Evolutionary conservation across 73 alveolate genomes (phyloP), one percentile per base, ranked within the genome.

Genomic region (Paramecium sonneborni): DNA sequence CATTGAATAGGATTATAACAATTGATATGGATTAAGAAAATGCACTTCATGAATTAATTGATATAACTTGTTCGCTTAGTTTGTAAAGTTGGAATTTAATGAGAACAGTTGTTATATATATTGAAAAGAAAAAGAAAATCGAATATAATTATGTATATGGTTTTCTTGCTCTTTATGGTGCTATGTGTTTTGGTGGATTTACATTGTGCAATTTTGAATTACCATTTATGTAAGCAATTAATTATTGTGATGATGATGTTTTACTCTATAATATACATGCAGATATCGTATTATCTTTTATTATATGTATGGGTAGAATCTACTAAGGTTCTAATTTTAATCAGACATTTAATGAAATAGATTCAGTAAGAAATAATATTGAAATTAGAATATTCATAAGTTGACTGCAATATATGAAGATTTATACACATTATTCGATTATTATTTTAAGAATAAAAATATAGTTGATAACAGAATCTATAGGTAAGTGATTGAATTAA

Each of bases 221-320:
- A 79, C 90, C 90, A 6, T 79, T 79, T 79, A 20, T 79, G 46
- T 11, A 43, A 30, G 70, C 90, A 0, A 44, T 79, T 8, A 46
- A 46, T 24, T 79, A 79, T 79, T 79, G 90, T 79, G 90, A 79
- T 79, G 90, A 79, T 43, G n/a, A 79, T 8, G 74, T 79, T 20
- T 18, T 79, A n/a, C 72, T 79, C 9, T 79, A 79, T 79, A 79
- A 79, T 24, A 79, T 79, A n/a, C 90, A 79, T 79, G 90, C 90
- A 30, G 90, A 79, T 44, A 79, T 79, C 1, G 90, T 79, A 10
- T 44, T 79, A 14, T 30, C 90, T 20, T 39, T 79, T 24, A 23
- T 79, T 41, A 41, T 79, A 6, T 79, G 90, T 34, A 79, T 79
- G 90, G 69, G 44, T 24, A 79, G 90, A 44, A 79, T 79, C 30